These are phyloP conservation scores for Kazachstania taianensis DNA, from an alignment of 805 yeast species.

Conservation along the genomic window DNA sequence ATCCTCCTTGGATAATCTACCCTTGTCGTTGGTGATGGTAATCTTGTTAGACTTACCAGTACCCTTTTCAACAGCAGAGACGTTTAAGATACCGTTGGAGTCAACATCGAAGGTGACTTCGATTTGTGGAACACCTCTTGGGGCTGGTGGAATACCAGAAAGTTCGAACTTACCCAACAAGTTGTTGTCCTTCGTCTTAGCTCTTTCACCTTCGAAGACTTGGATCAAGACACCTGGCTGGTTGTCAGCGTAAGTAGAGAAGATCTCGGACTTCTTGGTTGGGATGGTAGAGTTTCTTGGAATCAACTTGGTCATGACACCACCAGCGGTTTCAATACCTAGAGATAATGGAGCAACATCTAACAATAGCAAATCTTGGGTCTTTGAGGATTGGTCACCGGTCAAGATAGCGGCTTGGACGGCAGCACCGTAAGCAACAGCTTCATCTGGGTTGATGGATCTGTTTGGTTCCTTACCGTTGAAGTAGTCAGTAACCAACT, in stretches of 20 bases:
- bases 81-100: conserved; percentile 96
- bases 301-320: conserved; percentile 97
- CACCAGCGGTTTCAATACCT: conserved; percentile 99
- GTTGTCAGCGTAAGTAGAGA: conserved; percentile 97
- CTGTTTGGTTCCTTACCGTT: conserved; percentile 98
- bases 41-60: conserved; percentile 96
- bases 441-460: conserved; percentile 98
- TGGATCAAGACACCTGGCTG: conserved; percentile 99
- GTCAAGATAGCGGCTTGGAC: conserved; percentile 97
- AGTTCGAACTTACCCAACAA: conserved; percentile 94
- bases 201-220: conserved; percentile 98
- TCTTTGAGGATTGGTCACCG: conserved; percentile 95
- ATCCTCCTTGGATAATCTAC: conserved; percentile 96
- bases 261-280: conserved; percentile 94
- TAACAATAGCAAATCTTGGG: conserved; percentile 90
- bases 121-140: conserved; percentile 98
- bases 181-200: conserved; percentile 94
- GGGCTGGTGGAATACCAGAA: conserved; percentile 96
- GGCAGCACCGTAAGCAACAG: conserved; percentile 99
- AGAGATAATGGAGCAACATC: conserved; percentile 98
- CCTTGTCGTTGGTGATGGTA: conserved; percentile 97
- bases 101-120: conserved; percentile 96
- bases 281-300: conserved; percentile 99
- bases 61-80: conserved; percentile 96
- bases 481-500: conserved; percentile 93